Percentiles rank a stretch among this genome's conserved stretches.
Conservation (phyloP, 495 filamentous ascomycete species). For the Hypoxylon fragiforme region DNA sequence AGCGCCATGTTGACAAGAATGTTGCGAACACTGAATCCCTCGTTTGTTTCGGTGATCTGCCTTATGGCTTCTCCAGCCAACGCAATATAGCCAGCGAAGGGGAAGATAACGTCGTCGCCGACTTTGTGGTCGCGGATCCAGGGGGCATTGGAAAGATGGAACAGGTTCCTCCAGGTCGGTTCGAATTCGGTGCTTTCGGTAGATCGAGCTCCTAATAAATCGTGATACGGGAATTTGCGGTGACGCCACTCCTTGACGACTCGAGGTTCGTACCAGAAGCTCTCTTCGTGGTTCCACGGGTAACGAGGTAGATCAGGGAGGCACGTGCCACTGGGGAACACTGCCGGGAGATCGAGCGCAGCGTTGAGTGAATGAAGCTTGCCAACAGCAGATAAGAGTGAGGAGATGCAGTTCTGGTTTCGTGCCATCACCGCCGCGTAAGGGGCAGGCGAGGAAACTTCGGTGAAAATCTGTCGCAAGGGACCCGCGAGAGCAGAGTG, state of each 20-base stretch:
- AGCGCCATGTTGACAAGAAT: conserved; percentile 39
- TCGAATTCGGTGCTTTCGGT: conserved; percentile 40
- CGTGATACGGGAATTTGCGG: conserved; percentile 42
- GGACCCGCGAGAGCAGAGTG: conserved; percentile 58
- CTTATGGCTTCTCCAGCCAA: conserved; percentile 53
- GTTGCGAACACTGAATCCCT: conserved; percentile 37
- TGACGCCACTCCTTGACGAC: conserved; percentile 47
- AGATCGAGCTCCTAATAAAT: conserved; percentile 47
- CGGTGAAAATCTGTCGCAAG: conserved; percentile 49
- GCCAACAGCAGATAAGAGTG: conserved; percentile 35
- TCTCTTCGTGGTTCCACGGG: conserved; percentile 45
- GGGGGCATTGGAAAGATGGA: conserved; percentile 42
- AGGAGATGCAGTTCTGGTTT: conserved; percentile 31
- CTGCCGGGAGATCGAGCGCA: conserved; percentile 40
- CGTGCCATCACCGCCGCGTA: conserved; percentile 40
- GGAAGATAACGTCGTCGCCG: conserved; percentile 49
- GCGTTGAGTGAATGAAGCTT: conserved; percentile 40
- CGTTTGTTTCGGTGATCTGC: conserved; percentile 39
- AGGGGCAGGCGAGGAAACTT: conserved; percentile 16
- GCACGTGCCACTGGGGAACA: conserved; percentile 11
- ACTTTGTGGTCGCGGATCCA: conserved; percentile 53
- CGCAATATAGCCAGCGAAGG: conserved; percentile 51
- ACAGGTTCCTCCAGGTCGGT: conserved; percentile 46
- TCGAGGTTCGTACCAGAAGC: conserved; percentile 46
- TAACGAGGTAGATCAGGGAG: conserved; percentile 38